Base-by-base conservation (phyloP, 768 basidiomycete genomes). In the Phanerodontia chrysosporium region DNA sequence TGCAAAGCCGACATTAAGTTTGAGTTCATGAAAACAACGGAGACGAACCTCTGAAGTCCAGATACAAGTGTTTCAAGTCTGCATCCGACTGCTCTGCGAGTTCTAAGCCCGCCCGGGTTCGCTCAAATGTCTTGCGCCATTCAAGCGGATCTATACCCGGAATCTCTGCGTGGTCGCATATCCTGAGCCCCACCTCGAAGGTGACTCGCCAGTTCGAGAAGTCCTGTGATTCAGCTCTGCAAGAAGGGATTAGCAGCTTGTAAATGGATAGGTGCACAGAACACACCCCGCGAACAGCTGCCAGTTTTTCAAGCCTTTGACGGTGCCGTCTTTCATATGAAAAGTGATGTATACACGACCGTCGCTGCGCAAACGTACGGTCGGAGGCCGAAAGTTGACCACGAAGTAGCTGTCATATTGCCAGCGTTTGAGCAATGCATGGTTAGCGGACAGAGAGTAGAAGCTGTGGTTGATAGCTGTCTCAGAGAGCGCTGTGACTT, bases 141-240 rank as follows among this genome's bases (percentile, higher is more conserved):
- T n/a, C n/a, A n/a, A 29, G 13, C 1, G 61, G 7, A 18, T 30
- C 51, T 35, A 28, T 45, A 24, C 29, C 52, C n/a, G 44, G 22
- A 10, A 64, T 25, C 9, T 25, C 32, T 14, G 35, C 49, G 44
- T 62, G 54, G 22, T 62, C 59, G 39, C 60, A 44, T 22, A 65
- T 58, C 49, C 64, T 62, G 16, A 71, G 24, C 21, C 55, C 51
- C 13, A 71, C 69, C 28, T 66, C 67, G 60, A 70, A 71, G 5
- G 69, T 67, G 10, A 71, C 59, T 21, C 58, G 48, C 54, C 53
- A 57, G 29, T 60, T 45, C 54, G 58, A 27, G 30, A 63, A 56
- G 35, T 55, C 45, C 44, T 49, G 45, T 24, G 48, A 25, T 10
- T 57, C 57, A 1, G n/a, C 48, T 45, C 46, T 60, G 24, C 27